Evolutionary conservation across 1,139 yeast species (phyloP).

Genomic region (Geotrichum phurueaensis): DNA sequence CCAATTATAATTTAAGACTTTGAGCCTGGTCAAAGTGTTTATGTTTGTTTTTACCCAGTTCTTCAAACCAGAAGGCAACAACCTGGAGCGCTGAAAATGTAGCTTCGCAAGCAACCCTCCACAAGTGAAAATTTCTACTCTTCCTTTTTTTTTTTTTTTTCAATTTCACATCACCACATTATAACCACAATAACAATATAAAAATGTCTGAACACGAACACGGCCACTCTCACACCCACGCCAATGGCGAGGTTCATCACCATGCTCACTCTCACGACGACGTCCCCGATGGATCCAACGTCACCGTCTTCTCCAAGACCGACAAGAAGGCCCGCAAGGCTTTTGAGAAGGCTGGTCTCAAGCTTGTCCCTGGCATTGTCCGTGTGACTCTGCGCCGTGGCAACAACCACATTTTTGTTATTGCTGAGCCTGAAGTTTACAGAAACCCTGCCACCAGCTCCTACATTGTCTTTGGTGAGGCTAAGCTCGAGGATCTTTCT

Average conservation of each 20-base stretch:
- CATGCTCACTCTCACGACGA: slow-evolving; percentile 28
- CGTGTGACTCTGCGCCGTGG: slow-evolving; percentile 96
- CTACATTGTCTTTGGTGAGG: slow-evolving; percentile 79
- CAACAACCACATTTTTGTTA: slow-evolving; percentile 87
- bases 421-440: slow-evolving; percentile 93
- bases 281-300: slow-evolving; percentile 51
- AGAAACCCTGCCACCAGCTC: slow-evolving; percentile 79
- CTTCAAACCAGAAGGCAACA: background rate
- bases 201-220: slow-evolving; percentile 17
- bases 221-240: slow-evolving; percentile 23
- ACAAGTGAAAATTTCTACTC: background rate
- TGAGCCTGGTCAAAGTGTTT: no score
- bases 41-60: no score
- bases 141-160: background rate
- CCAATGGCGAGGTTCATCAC: slow-evolving; percentile 24
- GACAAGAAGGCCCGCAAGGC: slow-evolving; percentile 95
- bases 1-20: no score
- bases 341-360: slow-evolving; percentile 82
- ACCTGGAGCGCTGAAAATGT: background rate
- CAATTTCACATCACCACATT: background rate
- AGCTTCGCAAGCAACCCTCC: background rate
- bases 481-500: slow-evolving; percentile 51
- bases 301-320: slow-evolving; percentile 77
- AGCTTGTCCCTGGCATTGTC: slow-evolving; percentile 84
- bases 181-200: background rate